Base-by-base conservation (phyloP, 2,329 filamentous ascomycete genomes). In the Talaromyces sp. region DNA sequence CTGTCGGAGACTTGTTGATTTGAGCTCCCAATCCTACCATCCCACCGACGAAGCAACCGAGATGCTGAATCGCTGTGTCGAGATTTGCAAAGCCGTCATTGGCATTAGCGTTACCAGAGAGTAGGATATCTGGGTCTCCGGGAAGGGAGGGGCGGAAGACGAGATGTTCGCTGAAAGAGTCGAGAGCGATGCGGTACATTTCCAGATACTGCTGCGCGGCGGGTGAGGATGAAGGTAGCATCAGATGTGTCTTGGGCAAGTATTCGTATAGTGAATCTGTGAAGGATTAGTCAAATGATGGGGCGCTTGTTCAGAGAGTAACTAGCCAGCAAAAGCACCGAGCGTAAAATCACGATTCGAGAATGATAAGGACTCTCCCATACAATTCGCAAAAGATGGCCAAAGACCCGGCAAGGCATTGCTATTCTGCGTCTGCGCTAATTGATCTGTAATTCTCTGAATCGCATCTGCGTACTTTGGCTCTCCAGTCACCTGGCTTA, bases 211-310 rank as follows among this genome's bases (percentile, higher is more conserved):
- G 59, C 45, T 50, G 59, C 43, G 45, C 43, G 31, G 31, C 45
- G 31, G 59, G 31, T 11, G 59, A 50, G 10, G 13, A 39, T 37
- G 59, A 37, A 48, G 59, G 59, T 27, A 73, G 65, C 1, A 72
- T 68, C 61, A 67, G 16, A 81, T 72, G 58, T 74, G 93, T 81
- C 73, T 87, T 86, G 0, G 84, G 83, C 16, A 87, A 74, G 67
- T 86, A 86, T 68, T 87, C 85, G 69, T 86, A 87, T 0, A 84
- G 75, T 11, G 83, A 85, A 71, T 87, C 59, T 61, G 59, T 24
- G 13, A 27, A 61, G 19, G 16, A 52, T 62, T 52, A 62, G 45
- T 52, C 43, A 37, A 39, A 16, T 50, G 14, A 39, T n/a, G 33
- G 33, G 22, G 11, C 9, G n/a, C 6, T 35, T 33, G 39, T 43